A percentile compares a stretch with the other conserved stretches of the same genome.
phyloP scores from a whole-genome alignment of 129 eudicot genomes.

The Lactuca saligna region DNA sequence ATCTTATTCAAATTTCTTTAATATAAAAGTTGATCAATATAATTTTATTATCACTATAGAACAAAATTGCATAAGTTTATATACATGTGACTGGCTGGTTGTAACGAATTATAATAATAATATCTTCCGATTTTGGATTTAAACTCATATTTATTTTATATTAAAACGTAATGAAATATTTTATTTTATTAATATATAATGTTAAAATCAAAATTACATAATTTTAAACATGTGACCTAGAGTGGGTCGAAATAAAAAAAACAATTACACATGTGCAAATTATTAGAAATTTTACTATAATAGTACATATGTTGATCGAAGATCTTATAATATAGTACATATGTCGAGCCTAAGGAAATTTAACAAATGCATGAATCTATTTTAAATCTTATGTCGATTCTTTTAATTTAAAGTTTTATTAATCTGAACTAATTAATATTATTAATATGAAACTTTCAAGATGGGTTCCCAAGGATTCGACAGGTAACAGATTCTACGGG shows the following conservation, averaged over 20 bases:
- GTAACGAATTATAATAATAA: background rate
- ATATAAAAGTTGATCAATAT: background rate
- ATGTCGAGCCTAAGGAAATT: too few species aligned
- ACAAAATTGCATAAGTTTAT: background rate
- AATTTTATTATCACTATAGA: too few species aligned
- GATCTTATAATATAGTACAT: too few species aligned
- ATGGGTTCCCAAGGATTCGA: background rate
- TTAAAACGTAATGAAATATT: background rate
- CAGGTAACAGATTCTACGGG: background rate
- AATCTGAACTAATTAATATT: background rate
- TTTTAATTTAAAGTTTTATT: background rate
- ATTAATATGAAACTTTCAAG: background rate
- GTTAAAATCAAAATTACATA: background rate
- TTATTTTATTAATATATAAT: too few species aligned
- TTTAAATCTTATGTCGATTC: background rate
- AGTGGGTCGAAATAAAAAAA: background rate
- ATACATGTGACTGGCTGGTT: background rate
- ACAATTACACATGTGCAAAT: background rate
- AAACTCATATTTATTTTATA: background rate
- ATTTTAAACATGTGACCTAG: background rate
- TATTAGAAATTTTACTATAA: background rate
- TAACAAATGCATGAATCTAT: background rate
- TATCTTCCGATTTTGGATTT: background rate
- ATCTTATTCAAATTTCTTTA: too few species aligned
- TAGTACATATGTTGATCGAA: background rate